Evolutionary conservation across 352 stramenopile species (phyloP), one percentile per base, ranked within the genome.

Genomic region (Globisporangium sylvaticum): DNA sequence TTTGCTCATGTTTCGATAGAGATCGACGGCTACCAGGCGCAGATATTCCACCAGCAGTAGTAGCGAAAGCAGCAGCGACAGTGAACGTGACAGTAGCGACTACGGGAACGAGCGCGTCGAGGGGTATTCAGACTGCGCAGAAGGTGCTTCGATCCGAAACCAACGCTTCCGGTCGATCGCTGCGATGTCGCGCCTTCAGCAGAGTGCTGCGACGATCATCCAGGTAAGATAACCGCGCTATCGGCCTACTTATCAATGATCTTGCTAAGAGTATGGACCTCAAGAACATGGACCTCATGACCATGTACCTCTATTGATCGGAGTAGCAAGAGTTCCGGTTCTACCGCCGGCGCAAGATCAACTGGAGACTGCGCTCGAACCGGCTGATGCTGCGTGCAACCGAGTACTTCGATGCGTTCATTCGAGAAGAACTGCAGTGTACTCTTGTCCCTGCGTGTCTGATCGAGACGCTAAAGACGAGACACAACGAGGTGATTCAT

Each of bases 91-190:
- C 15, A 58, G 27, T 9, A 24, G 14, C 25, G 48, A 24, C 32
- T 37, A 53, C 15, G 59, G 53, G n/a, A 29, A 69, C 7, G 69
- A 66, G 8, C 32, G 12, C 8, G 22, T 27, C 59, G 59, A 52
- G 14, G 34, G 10, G 12, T 42, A 42, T 15, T 18, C 34, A 12
- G 10, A 42, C 34, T 42, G 34, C 15, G 10, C 10, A 42, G 20
- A 4, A 29, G 29, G 4, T 55, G 50, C 39, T 56, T 12, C 48
- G 62, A 79, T 83, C 62, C 58, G 75, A 9, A 75, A 63, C 48
- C 76, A 85, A 57, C 77, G 77, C 57, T 75, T 88, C 54, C 74
- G 65, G 4, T 86, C 80, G 6, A 58, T 88, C 4, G 74, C 75
- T 10, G 70, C 69, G 15, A 80, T 88, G 69, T 82, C 78, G 7